Evolutionary conservation across 1,284 basidiomycete species (phyloP).

Genomic region (Volvariella surrecta): DNA sequence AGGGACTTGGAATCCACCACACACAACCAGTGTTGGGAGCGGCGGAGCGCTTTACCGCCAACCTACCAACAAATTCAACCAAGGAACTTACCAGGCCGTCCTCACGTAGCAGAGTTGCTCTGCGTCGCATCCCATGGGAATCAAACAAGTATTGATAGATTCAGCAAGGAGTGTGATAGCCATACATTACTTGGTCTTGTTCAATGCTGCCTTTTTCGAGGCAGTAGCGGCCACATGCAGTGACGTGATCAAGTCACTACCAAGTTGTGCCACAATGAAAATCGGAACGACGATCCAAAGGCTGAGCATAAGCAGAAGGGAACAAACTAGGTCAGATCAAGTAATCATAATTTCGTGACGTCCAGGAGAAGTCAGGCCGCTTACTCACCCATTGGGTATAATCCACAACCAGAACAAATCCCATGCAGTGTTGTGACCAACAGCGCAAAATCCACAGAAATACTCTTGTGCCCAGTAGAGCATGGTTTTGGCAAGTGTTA

Average conservation of each 20-base stretch:
- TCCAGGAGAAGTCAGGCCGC: no score
- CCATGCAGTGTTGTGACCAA: slow-evolving; percentile 63
- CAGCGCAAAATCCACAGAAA: slow-evolving; percentile 60
- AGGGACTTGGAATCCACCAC: no score
- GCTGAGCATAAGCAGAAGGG: slow-evolving; percentile 23
- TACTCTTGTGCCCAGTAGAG: slow-evolving; percentile 80
- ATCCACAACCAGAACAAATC: slow-evolving; percentile 60
- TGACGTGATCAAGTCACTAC: slow-evolving; percentile 43
- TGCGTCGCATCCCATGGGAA: not conserved
- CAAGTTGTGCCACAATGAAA: slow-evolving; percentile 46
- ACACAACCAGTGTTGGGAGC: not conserved
- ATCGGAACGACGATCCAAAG: slow-evolving; percentile 67
- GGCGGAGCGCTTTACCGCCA: not conserved
- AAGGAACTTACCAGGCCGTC: not conserved
- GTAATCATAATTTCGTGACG: no score
- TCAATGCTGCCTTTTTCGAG: slow-evolving; percentile 13
- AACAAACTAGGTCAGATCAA: no score
- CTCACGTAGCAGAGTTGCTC: not conserved
- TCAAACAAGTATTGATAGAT: not conserved
- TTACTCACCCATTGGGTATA: slow-evolving; percentile 68
- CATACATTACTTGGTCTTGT: slow-evolving; percentile 12
- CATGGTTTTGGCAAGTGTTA: slow-evolving; percentile 81
- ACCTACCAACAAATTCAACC: not conserved
- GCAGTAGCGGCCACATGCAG: slow-evolving; percentile 30
- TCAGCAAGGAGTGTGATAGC: not conserved